phyloP scores from a whole-genome alignment of 805 yeast genomes.

The Starmerella khaoyaiensis region DNA sequence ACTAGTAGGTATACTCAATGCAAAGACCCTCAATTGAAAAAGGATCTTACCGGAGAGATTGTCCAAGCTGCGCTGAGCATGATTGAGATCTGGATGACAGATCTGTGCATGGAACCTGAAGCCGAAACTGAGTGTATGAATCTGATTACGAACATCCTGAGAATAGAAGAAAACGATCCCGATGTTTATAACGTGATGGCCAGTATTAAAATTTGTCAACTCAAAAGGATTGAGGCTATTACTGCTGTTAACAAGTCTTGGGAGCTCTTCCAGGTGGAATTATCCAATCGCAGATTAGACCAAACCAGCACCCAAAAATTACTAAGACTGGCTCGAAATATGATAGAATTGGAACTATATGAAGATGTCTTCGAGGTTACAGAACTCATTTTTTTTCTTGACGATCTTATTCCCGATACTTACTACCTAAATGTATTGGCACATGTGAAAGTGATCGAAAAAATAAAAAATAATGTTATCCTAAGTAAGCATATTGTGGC shows the following conservation, averaged over 20 bases:
- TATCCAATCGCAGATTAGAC: conserved; percentile 30
- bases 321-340: conserved; percentile 55
- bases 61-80: conserved; percentile 70
- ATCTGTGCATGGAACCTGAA: conserved; percentile 81
- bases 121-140: conserved; percentile 75
- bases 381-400: conserved; percentile 53
- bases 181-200: conserved; percentile 75
- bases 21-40: too few species aligned
- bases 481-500: conserved; percentile 31
- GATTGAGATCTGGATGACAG: conserved; percentile 92
- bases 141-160: conserved; percentile 50
- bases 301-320: conserved; percentile 50
- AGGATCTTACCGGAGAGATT: too few species aligned
- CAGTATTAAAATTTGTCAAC: conserved; percentile 82
- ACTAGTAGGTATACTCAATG: background rate
- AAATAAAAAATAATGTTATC: conserved; percentile 6
- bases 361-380: conserved; percentile 59
- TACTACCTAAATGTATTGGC: conserved; percentile 77
- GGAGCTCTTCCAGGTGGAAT: conserved; percentile 46
- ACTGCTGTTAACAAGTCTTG: conserved; percentile 57
- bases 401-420: conserved; percentile 72
- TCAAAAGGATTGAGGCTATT: conserved; percentile 55
- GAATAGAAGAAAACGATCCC: conserved; percentile 43
- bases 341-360: conserved; percentile 62
- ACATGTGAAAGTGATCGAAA: conserved; percentile 25